phyloP scores from a whole-genome alignment of 495 filamentous ascomycete species.

The Trichoderma orchidacearum region DNA sequence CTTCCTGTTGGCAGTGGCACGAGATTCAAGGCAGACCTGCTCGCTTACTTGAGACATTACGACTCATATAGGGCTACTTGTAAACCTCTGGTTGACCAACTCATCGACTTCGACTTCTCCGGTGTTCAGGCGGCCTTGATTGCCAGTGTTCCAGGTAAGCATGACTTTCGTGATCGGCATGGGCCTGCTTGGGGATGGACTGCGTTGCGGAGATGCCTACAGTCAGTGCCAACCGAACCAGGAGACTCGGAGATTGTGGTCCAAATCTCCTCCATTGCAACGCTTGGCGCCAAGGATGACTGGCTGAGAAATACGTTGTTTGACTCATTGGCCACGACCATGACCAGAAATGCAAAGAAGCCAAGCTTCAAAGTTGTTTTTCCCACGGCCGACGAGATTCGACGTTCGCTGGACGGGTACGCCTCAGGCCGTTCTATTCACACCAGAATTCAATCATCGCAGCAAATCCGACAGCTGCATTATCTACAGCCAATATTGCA shows the following conservation, averaged over 20 bases:
- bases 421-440: constrained; percentile 69
- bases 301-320: constrained; percentile 66
- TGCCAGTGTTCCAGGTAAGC: constrained; percentile 59
- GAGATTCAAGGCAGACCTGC: constrained; percentile 62
- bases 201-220: constrained; percentile 47
- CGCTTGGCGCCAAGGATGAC: constrained; percentile 55
- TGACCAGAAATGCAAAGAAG: constrained; percentile 2
- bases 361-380: constrained; percentile 52
- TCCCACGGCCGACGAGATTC: constrained; percentile 66
- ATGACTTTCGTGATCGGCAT: constrained; percentile 29
- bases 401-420: constrained; percentile 70
- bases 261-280: constrained; percentile 76
- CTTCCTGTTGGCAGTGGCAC: constrained; percentile 41
- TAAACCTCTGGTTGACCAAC: constrained; percentile 34
- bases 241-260: constrained; percentile 46
- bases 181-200: constrained; percentile 63
- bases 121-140: constrained; percentile 59
- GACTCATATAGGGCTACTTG: constrained; percentile 36
- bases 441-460: constrained; percentile 52
- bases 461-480: constrained; percentile 60
- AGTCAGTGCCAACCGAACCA: constrained; percentile 26
- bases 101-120: constrained; percentile 56
- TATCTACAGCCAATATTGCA: constrained; percentile 58
- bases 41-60: constrained; percentile 62
- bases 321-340: constrained; percentile 24